These are phyloP conservation scores for Ulmus americana DNA, from an alignment of 331 rosid species.

Conservation along the genomic window DNA sequence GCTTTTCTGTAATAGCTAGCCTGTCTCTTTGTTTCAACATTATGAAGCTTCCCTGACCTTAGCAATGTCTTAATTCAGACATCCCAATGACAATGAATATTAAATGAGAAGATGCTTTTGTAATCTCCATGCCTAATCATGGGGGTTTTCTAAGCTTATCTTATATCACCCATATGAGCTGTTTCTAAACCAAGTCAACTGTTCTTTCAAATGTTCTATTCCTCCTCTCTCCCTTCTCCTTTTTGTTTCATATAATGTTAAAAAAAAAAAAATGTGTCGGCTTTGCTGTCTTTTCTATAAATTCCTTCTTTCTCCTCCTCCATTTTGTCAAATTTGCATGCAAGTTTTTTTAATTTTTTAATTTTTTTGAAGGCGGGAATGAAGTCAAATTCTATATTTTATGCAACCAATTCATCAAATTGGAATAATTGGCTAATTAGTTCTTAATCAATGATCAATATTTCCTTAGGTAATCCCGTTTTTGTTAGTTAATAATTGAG, in stretches of 20 bases:
- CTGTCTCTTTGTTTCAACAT: conserved; percentile 55
- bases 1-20: conserved; percentile 37
- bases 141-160: conserved; percentile 39
- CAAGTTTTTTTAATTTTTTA: not conserved
- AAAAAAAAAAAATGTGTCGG: conserved; percentile 36
- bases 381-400: not conserved
- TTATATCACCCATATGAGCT: conserved; percentile 51
- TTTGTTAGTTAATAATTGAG: too few relatives aligned
- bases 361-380: not conserved
- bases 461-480: too few relatives aligned
- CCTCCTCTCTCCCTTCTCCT: conserved; percentile 14
- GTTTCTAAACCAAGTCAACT: conserved; percentile 54
- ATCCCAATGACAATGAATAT: conserved; percentile 31
- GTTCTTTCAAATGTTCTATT: conserved; percentile 27
- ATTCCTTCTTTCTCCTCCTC: conserved; percentile 16
- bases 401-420: conserved; percentile 21
- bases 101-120: conserved; percentile 51
- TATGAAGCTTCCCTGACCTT: conserved; percentile 48
- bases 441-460: too few relatives aligned
- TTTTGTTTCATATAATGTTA: conserved; percentile 20
- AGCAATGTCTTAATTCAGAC: conserved; percentile 56
- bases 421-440: conserved; percentile 30
- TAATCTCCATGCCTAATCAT: conserved; percentile 57
- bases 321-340: conserved; percentile 26
- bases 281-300: conserved; percentile 48